phyloP scores from a whole-genome alignment of 768 basidiomycete genomes.

The Kwoniella newhampshirensis region DNA sequence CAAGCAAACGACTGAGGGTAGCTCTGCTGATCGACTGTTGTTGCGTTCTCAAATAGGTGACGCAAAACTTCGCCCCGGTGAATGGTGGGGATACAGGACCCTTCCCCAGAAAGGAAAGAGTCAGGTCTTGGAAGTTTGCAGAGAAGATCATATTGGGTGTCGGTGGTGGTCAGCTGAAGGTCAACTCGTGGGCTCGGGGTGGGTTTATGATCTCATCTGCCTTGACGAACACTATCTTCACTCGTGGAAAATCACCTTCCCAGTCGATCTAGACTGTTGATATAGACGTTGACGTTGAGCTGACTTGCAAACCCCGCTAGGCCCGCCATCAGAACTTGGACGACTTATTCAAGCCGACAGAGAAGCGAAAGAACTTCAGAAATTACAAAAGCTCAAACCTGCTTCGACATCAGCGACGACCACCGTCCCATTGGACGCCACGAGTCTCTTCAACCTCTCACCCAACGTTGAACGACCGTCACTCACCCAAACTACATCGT shows the following conservation, averaged over 20 bases:
- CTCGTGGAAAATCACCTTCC: no score
- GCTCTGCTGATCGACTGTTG: no score
- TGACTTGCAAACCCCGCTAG: constrained; percentile 18
- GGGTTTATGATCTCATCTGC: constrained; percentile 1
- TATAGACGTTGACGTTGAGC: neutral
- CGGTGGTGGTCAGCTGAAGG: constrained; percentile 37
- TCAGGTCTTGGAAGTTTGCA: constrained; percentile 27
- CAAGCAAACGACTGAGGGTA: no score
- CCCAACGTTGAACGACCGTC: constrained; percentile 15
- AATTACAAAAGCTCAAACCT: constrained; percentile 26
- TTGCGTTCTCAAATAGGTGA: no score
- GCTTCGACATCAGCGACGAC: neutral
- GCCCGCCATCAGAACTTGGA: constrained; percentile 37
- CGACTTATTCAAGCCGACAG: constrained; percentile 38
- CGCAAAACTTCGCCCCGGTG: constrained; percentile 33
- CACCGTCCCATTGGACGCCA: neutral
- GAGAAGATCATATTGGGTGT: constrained; percentile 28
- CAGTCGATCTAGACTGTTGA: neutral
- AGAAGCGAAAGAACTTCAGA: constrained; percentile 34
- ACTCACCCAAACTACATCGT: constrained; percentile 11
- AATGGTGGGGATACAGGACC: constrained; percentile 38
- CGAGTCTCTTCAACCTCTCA: constrained; percentile 1
- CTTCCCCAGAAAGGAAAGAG: constrained; percentile 42
- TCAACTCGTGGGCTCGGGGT: constrained; percentile 39
- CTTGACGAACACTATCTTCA: no score